Evolutionary conservation across 2,329 filamentous ascomycete genomes (phyloP).

Genomic region (Fusarium sp.): DNA sequence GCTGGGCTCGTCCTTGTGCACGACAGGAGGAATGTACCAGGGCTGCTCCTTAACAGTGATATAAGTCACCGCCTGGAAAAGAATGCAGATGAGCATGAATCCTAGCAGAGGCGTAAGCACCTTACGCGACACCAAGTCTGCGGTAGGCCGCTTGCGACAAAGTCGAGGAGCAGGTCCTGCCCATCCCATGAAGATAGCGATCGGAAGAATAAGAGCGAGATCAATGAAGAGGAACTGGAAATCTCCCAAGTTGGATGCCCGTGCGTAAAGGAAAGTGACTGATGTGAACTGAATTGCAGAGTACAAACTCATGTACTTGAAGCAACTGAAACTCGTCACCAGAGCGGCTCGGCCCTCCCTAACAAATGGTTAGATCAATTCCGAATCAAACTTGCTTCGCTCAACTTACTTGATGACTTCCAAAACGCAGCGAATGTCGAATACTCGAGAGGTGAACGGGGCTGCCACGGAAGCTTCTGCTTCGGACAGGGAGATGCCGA

Average conservation of each 20-base stretch:
- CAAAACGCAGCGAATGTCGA: constrained; percentile 95
- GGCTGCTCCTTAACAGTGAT: constrained; percentile 79
- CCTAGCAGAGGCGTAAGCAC: constrained; percentile 89
- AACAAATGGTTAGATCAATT: constrained; percentile 34
- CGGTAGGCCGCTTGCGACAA: constrained; percentile 87
- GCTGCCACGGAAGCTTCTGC: constrained; percentile 98
- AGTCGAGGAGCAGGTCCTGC: constrained; percentile 83
- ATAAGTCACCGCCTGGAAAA: constrained; percentile 80
- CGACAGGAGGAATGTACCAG: constrained; percentile 86
- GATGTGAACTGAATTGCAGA: constrained; percentile 99
- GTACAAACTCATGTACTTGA: constrained; percentile 99
- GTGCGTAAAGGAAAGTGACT: constrained; percentile 95
- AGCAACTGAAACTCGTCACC: constrained; percentile 99
- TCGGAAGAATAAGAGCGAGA: constrained; percentile 88
- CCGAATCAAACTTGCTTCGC: background rate
- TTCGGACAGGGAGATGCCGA: constrained; percentile 96
- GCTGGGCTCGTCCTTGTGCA: constrained; percentile 83
- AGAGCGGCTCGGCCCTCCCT: constrained; percentile 93
- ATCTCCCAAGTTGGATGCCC: constrained; percentile 92
- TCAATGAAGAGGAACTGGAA: constrained; percentile 99
- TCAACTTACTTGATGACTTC: constrained; percentile 79
- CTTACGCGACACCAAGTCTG: constrained; percentile 91
- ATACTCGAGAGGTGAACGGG: constrained; percentile 93
- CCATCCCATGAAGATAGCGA: constrained; percentile 99
- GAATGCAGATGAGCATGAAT: constrained; percentile 84